These are phyloP conservation scores for Globisporangium takayamanum DNA, from an alignment of 352 stramenopile species.

Conservation along the genomic window DNA sequence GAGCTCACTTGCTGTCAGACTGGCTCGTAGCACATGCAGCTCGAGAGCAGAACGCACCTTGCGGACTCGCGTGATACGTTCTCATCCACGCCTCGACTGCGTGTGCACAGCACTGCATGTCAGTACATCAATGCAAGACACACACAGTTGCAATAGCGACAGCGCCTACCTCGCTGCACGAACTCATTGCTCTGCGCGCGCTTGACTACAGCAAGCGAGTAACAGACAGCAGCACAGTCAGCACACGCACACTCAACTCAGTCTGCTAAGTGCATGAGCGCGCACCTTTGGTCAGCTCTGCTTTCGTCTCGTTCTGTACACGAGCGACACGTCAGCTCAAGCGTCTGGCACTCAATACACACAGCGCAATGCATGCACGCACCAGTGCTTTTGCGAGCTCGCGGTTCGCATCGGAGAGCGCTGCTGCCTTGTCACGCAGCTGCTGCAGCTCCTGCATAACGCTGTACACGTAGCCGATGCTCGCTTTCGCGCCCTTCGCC, in stretches of 20 bases:
- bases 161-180: constrained; percentile 5
- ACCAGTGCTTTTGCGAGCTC: constrained; percentile 64
- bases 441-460: constrained; percentile 60
- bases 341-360: background rate
- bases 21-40: background rate
- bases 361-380: background rate
- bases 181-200: constrained; percentile 10
- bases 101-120: background rate
- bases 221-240: background rate
- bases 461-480: constrained; percentile 42
- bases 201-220: background rate
- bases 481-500: constrained; percentile 21
- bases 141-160: background rate
- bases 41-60: constrained; percentile 5
- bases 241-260: background rate
- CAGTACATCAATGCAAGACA: background rate
- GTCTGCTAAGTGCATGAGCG: background rate
- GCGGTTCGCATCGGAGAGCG: constrained; percentile 49
- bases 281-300: constrained; percentile 44
- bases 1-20: background rate
- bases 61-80: background rate
- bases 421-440: constrained; percentile 34
- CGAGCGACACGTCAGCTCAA: background rate
- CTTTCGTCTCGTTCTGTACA: constrained; percentile 43
- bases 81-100: constrained; percentile 4